phyloP scores from a whole-genome alignment of 2,329 filamentous ascomycete genomes.

The Cadophora gregata region DNA sequence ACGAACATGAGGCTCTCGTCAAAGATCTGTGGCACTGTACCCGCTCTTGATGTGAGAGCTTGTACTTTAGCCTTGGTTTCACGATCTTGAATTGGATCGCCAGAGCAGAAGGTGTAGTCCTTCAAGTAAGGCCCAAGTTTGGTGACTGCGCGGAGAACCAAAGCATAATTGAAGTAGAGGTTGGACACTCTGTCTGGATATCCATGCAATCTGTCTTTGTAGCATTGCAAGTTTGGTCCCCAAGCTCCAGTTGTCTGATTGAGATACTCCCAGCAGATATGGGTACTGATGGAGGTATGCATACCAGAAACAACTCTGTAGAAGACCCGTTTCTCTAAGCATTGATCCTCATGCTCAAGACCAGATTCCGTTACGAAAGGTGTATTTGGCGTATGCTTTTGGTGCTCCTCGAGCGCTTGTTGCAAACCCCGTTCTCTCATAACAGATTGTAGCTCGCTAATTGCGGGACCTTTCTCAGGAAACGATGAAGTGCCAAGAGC shows the following conservation, averaged over 20 bases:
- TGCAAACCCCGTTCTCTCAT: conserved; percentile 65
- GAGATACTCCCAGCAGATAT: conserved; percentile 94
- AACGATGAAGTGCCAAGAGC: conserved; percentile 54
- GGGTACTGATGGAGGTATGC: conserved; percentile 96
- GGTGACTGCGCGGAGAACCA: conserved; percentile 88
- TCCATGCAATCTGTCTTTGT: conserved; percentile 81
- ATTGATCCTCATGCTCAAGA: conserved; percentile 86
- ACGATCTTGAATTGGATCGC: conserved; percentile 78
- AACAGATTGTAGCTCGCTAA: conserved; percentile 65
- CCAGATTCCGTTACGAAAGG: conserved; percentile 67
- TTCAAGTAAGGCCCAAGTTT: conserved; percentile 84
- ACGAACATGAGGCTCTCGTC: conserved; percentile 97
- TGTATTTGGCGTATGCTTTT: conserved; percentile 58
- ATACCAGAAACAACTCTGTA: conserved; percentile 95
- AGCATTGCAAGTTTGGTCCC: conserved; percentile 90
- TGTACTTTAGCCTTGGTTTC: conserved; percentile 83
- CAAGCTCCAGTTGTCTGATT: conserved; percentile 95
- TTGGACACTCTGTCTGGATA: conserved; percentile 94
- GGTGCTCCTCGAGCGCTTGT: conserved; percentile 64
- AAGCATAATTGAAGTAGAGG: conserved; percentile 98
- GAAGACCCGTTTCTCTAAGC: conserved; percentile 98
- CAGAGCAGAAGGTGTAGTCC: conserved; percentile 89
- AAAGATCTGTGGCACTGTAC: conserved; percentile 80
- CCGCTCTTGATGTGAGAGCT: conserved; percentile 73
- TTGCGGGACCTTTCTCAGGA: conserved; percentile 50